Percentiles rank a stretch among this genome's conserved stretches.
Evolutionary conservation across 805 yeast genomes (phyloP).

Genomic region (Candida cerambycidarum): DNA sequence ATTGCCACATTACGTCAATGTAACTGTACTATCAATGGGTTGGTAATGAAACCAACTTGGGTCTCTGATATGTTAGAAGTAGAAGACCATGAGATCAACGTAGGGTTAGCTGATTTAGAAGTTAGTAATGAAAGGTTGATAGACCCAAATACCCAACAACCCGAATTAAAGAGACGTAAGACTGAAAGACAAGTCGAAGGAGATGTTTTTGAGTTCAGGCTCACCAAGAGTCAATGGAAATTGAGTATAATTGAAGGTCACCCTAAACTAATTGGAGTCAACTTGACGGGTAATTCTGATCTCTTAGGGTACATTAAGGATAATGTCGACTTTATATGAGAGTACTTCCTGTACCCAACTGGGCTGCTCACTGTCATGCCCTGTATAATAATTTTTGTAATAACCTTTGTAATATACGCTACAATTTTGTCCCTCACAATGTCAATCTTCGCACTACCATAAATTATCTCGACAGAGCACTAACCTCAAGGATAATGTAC

Average conservation of each 20-base stretch:
- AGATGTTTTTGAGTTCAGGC: slow-evolving; percentile 43
- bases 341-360: no score
- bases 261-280: slow-evolving; percentile 25
- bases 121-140: background rate
- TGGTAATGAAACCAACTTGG: slow-evolving; percentile 36
- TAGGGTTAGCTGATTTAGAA: slow-evolving; percentile 6
- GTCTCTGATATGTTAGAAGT: slow-evolving; percentile 25
- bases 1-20: slow-evolving; percentile 28
- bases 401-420: no score
- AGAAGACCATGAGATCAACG: slow-evolving; percentile 5
- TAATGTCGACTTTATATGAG: slow-evolving; percentile 5
- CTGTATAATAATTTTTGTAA: background rate
- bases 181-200: slow-evolving; percentile 19
- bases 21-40: slow-evolving; percentile 32
- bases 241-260: slow-evolving; percentile 16
- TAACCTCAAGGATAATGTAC: slow-evolving; percentile 4
- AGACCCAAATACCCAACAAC: background rate
- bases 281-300: slow-evolving; percentile 28
- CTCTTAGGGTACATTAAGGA: slow-evolving; percentile 8
- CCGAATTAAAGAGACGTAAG: slow-evolving; percentile 14
- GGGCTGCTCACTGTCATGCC: no score
- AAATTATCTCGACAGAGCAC: slow-evolving; percentile 3
- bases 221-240: slow-evolving; percentile 45
- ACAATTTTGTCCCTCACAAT: no score
- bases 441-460: background rate